These are phyloP conservation scores for Cytospora schulzeri DNA, from an alignment of 2,329 filamentous ascomycete genomes.

Conservation along the genomic window DNA sequence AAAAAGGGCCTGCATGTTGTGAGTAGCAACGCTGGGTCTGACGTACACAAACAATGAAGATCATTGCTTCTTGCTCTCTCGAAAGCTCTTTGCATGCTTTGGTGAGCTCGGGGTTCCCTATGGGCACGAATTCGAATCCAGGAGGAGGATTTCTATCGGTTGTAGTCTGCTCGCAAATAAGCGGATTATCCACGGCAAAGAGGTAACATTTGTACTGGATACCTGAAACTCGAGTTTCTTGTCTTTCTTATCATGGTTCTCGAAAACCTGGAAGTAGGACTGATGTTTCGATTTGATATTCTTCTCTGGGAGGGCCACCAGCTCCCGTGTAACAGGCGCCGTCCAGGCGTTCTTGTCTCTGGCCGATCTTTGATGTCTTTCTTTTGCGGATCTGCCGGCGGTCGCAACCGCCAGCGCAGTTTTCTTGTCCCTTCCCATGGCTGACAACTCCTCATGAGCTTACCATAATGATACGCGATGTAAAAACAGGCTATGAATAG, in stretches of 20 bases:
- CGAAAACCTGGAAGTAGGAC: constrained; percentile 64
- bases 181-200: constrained; percentile 24
- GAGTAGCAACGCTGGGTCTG: not conserved
- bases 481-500: constrained; percentile 4
- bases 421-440: constrained; percentile 38
- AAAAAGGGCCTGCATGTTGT: constrained; percentile 16
- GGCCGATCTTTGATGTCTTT: constrained; percentile 36
- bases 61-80: constrained; percentile 62
- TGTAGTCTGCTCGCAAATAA: constrained; percentile 50
- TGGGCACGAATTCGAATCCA: constrained; percentile 64
- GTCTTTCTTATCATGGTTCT: constrained; percentile 62
- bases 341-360: constrained; percentile 34
- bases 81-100: constrained; percentile 66
- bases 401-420: constrained; percentile 30
- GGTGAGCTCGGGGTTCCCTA: constrained; percentile 63
- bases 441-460: constrained; percentile 29
- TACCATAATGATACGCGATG: constrained; percentile 30
- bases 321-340: constrained; percentile 31
- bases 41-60: constrained; percentile 68
- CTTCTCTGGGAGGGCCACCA: constrained; percentile 36
- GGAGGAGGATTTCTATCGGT: constrained; percentile 55
- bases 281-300: constrained; percentile 56
- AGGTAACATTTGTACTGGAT: constrained; percentile 30
- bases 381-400: constrained; percentile 36
- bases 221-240: constrained; percentile 66